phyloP scores from a whole-genome alignment of 768 basidiomycete genomes.

The Scleroderma bovista region DNA sequence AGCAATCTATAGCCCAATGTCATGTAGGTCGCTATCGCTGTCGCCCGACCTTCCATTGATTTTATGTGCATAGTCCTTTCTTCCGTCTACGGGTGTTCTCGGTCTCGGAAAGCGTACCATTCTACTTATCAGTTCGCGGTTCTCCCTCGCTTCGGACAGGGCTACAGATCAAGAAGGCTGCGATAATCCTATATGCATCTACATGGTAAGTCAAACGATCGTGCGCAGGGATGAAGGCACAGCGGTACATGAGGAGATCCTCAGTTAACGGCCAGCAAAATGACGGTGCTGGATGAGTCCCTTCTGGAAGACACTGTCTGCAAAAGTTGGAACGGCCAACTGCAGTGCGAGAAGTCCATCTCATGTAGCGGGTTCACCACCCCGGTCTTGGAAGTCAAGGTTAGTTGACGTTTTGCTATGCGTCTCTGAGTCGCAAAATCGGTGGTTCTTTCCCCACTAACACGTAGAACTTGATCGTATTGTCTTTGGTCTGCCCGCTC shows the following conservation, averaged over 20 bases:
- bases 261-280: slow-evolving; percentile 34
- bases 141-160: slow-evolving; percentile 9
- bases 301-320: slow-evolving; percentile 26
- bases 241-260: slow-evolving; percentile 20
- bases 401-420: no score
- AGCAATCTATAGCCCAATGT: slow-evolving; percentile 19
- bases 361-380: slow-evolving; percentile 47
- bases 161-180: slow-evolving; percentile 4
- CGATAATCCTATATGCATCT: slow-evolving; percentile 40
- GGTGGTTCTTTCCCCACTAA: no score
- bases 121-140: slow-evolving; percentile 59
- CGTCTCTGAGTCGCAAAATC: not conserved
- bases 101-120: slow-evolving; percentile 52
- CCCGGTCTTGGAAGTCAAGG: slow-evolving; percentile 45
- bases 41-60: not conserved
- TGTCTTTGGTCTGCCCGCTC: slow-evolving; percentile 40
- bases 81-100: slow-evolving; percentile 61
- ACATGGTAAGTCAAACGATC: slow-evolving; percentile 49
- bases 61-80: slow-evolving; percentile 43
- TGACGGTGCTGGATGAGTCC: slow-evolving; percentile 32
- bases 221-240: slow-evolving; percentile 27
- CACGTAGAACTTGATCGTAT: slow-evolving; percentile 53
- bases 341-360: slow-evolving; percentile 36
- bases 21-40: slow-evolving; percentile 18
- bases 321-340: slow-evolving; percentile 60